Evolutionary conservation across 2,329 filamentous ascomycete genomes (phyloP).

Genomic region (Xylaria sp.): DNA sequence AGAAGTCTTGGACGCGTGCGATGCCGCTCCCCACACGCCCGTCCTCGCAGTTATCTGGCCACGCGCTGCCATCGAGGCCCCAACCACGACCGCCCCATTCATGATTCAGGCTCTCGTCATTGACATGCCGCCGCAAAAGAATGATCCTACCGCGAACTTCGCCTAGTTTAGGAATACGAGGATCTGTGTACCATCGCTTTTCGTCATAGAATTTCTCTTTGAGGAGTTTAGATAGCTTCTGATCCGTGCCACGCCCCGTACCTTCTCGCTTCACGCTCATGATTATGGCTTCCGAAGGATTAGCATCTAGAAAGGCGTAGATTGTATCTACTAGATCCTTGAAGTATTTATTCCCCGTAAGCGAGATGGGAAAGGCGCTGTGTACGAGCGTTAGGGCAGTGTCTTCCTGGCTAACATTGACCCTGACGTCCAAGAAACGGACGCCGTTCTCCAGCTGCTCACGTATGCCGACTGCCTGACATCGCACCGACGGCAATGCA

Average conservation of each 20-base stretch:
- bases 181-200: conserved; percentile 79
- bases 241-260: conserved; percentile 79
- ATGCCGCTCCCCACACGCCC: conserved; percentile 74
- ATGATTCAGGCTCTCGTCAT: conserved; percentile 65
- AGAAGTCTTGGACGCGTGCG: conserved; percentile 93
- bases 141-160: conserved; percentile 85
- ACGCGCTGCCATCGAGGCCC: conserved; percentile 71
- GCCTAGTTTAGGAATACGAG: conserved; percentile 79
- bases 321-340: conserved; percentile 75
- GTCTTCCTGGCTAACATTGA: conserved; percentile 64
- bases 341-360: conserved; percentile 84
- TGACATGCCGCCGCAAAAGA: conserved; percentile 80
- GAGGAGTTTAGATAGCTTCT: conserved; percentile 79
- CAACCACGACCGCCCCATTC: conserved; percentile 63
- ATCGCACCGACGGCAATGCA: conserved; percentile 91
- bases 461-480: conserved; percentile 81
- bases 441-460: conserved; percentile 90
- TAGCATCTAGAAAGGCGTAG: conserved; percentile 77
- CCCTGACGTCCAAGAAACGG: conserved; percentile 91
- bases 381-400: conserved; percentile 86
- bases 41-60: conserved; percentile 90
- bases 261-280: conserved; percentile 94
- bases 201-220: conserved; percentile 73
- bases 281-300: conserved; percentile 85
- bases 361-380: conserved; percentile 85